Base-by-base conservation (phyloP, 1,284 basidiomycete species). In the Bondarzewia mesenterica region DNA sequence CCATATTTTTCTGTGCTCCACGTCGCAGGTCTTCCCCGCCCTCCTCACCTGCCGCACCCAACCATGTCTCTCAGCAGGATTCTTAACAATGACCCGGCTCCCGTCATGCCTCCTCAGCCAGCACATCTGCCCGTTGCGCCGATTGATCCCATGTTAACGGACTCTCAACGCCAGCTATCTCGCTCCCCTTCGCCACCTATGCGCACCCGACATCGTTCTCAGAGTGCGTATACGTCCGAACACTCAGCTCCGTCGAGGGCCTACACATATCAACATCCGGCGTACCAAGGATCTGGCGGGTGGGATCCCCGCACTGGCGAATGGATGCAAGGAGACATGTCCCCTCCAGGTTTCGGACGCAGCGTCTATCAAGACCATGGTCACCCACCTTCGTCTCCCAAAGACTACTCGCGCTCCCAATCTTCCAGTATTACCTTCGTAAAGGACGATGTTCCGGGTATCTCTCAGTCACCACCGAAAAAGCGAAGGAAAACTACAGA, bases 401-500 rank as follows among this genome's bases (percentile, higher is more conserved):
- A 57, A 29, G 50, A 57, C 15, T 58, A 57, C 42, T 48, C 45
- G 12, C 15, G 32, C n/a, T 26, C 21, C 16, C 29, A 12, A 6
- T 27, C 29, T 3, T 18, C 22, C 21, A 37, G 23, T 6, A 5
- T 44, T 23, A 44, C 48, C 18, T 49, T 49, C 16, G 42, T 44
- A 22, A 54, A 54, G 44, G 48, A 49, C 7, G 53, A 48, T 7
- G 53, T 44, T 10, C 29, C 32, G 15, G 48, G 39, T 25, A 36
- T 41, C 14, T 23, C 32, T 20, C 42, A 44, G 35, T 44, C 48
- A 12, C 47, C 39, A 46, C 27, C 56, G 52, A 65, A 62, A 64
- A 85, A 78, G 66, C 72, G 76, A 44, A 76, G 75, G 52, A 73
- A 71, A 56, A 60, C 59, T 42, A 54, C 50, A n/a, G 68, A 74